phyloP scores from a whole-genome alignment of 2,329 filamentous ascomycete genomes.

The Sporothrix brunneoviolacea region DNA sequence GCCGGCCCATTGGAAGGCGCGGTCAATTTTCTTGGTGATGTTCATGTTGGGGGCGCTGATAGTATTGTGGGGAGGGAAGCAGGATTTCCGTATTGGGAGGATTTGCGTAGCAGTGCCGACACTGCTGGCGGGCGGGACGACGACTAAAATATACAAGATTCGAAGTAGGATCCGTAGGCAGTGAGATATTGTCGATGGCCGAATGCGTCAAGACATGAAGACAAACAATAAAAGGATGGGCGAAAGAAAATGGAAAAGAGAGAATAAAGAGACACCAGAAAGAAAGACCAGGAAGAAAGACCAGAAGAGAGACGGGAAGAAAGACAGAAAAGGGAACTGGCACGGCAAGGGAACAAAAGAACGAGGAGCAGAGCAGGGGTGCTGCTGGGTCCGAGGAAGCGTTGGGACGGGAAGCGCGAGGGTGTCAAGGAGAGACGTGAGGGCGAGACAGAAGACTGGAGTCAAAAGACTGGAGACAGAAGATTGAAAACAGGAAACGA shows the following conservation, averaged over 20 bases:
- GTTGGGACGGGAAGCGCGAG: constrained; percentile 3
- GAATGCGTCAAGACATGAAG: not conserved
- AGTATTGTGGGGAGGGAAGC: not conserved
- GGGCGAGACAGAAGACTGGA: constrained; percentile 1
- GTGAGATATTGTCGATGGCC: not conserved
- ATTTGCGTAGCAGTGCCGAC: too few relatives aligned
- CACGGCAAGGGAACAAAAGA: not conserved
- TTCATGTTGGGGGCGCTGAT: constrained; percentile 35
- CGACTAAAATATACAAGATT: not conserved
- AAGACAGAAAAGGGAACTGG: not conserved
- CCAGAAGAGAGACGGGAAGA: not conserved
- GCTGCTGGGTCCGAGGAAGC: not conserved
- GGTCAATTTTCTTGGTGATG: constrained; percentile 79
- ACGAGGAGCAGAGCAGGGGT: not conserved
- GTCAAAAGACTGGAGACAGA: not conserved
- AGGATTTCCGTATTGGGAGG: too few relatives aligned
- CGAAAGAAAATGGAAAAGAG: too few relatives aligned
- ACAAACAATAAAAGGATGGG: too few relatives aligned
- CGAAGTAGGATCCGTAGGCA: too few relatives aligned
- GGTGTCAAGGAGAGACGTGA: not conserved
- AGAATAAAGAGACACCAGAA: not conserved
- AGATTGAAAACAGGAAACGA: not conserved
- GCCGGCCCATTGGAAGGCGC: constrained; percentile 95
- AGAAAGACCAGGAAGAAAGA: not conserved
- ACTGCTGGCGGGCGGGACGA: not conserved